These are phyloP conservation scores for Penicillium simplicissimum DNA, from an alignment of 495 filamentous ascomycete species.

Conservation along the genomic window DNA sequence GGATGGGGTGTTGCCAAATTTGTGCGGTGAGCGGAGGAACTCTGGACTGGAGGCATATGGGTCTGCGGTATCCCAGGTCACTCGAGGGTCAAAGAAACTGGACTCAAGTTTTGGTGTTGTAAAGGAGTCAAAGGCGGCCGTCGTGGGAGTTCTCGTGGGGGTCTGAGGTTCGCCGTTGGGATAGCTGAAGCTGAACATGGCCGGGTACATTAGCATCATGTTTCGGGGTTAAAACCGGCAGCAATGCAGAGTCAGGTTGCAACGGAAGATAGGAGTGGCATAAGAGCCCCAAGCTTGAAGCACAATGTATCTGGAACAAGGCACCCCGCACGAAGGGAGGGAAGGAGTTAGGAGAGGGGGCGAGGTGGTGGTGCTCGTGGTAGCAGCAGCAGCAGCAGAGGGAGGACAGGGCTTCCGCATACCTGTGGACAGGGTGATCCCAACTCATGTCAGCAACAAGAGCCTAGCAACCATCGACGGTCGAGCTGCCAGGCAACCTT, in stretches of 20 bases:
- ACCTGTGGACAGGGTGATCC: conserved; percentile 73
- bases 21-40: conserved; percentile 53
- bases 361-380: background rate
- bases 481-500: conserved; percentile 44
- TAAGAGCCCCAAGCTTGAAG: background rate
- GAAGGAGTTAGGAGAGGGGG: conserved; percentile 21
- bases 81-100: conserved; percentile 51
- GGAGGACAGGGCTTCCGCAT: conserved; percentile 36
- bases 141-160: conserved; percentile 72
- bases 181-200: conserved; percentile 68
- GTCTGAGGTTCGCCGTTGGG: conserved; percentile 76
- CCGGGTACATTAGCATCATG: conserved; percentile 43
- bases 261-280: background rate
- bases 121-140: conserved; percentile 62
- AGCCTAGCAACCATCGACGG: conserved; percentile 47
- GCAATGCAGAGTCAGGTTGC: background rate
- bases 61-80: conserved; percentile 56
- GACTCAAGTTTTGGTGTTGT: conserved; percentile 66
- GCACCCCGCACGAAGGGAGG: conserved; percentile 30
- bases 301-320: conserved; percentile 2
- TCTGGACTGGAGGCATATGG: conserved; percentile 56
- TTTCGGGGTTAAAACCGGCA: conserved; percentile 5
- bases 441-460: conserved; percentile 67
- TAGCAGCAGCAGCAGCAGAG: background rate
- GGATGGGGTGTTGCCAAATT: conserved; percentile 36